Evolutionary conservation across 1,284 basidiomycete genomes (phyloP), one percentile per base, ranked within the genome.

Genomic region (Anthracocystis walkeri): DNA sequence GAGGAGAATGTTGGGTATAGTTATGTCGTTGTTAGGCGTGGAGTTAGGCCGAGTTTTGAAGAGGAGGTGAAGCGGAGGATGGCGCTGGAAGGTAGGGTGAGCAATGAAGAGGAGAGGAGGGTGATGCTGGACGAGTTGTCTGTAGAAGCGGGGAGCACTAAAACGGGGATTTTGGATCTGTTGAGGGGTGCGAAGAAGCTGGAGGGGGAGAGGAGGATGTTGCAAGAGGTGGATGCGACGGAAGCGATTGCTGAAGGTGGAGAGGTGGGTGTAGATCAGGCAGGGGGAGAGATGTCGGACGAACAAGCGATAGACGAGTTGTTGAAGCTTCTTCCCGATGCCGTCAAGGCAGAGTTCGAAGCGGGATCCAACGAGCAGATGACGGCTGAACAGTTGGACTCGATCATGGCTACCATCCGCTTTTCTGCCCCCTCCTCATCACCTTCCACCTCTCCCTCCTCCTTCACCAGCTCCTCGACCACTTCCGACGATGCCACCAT

Each of bases 1-100:
- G 92, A 96, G 79, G 94, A 96, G 86, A 91, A 94, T 76, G 89
- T 91, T 40, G 90, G 90, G 31, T 97, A 95, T 84, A 93, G 93
- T 20, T 99, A 99, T 84, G 90, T 98, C 42, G 92, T 95, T 29
- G 89, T 99, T 57, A 90, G 90, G 33, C 89, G 94, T 42, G 96
- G 95, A 1, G 71, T 87, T 25, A 88, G 95, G 57, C 95, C 88
- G 0, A 56, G 67, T n/a, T 38, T 83, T 12, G 50, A 69, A 2
- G n/a, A 44, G 3, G 62, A 73, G 25, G 65, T 71, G n/a, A 33
- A 62, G 21, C 31, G 65, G 10, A 58, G 61, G 41, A 11, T 66
- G 20, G 54, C 25, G 2, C 12, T 38, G 35, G 12, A 21, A 6
- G 55, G 20, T 11, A 29, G 6, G 6, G 25, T 20, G 44, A n/a